A percentile compares a stretch with the other conserved stretches of the same genome.
Evolutionary conservation across 2,329 filamentous ascomycete species (phyloP).

Genomic region (Fusarium sp.): DNA sequence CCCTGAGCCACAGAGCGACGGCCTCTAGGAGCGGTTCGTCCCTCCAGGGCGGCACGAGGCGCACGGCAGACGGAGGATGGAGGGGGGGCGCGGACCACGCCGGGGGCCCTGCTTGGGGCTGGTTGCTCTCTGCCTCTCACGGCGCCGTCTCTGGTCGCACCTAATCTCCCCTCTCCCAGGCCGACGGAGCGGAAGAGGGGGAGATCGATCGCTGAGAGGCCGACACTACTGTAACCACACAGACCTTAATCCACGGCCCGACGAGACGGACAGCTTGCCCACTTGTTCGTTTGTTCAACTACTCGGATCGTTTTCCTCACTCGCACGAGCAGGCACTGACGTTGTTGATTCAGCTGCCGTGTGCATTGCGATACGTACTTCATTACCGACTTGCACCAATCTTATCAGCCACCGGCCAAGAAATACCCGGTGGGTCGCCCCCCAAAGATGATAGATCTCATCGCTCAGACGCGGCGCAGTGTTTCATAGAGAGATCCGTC

Average conservation of each 20-base stretch:
- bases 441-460: slow-evolving; percentile 33
- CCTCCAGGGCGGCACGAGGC: slow-evolving; percentile 16
- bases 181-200: slow-evolving; percentile 11
- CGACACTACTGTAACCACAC: slow-evolving; percentile 30
- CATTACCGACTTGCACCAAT: slow-evolving; percentile 10
- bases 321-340: not conserved
- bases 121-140: not conserved
- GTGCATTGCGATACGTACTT: not conserved
- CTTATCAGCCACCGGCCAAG: slow-evolving; percentile 1
- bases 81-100: slow-evolving; percentile 1
- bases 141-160: not conserved
- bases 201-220: slow-evolving; percentile 22
- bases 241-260: slow-evolving; percentile 24
- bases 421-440: not conserved
- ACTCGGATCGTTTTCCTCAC: not conserved
- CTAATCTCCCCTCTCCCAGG: not conserved
- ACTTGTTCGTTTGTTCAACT: not conserved
- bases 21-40: slow-evolving; percentile 32
- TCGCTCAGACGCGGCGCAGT: slow-evolving; percentile 14
- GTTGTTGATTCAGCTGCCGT: not conserved
- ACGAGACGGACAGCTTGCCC: slow-evolving; percentile 10
- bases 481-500: slow-evolving; percentile 16
- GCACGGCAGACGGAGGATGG: slow-evolving; percentile 19
- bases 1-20: not conserved
- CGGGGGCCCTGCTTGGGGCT: not conserved